Conservation (phyloP, 768 basidiomycete species). For the Auricularia heimuer region DNA sequence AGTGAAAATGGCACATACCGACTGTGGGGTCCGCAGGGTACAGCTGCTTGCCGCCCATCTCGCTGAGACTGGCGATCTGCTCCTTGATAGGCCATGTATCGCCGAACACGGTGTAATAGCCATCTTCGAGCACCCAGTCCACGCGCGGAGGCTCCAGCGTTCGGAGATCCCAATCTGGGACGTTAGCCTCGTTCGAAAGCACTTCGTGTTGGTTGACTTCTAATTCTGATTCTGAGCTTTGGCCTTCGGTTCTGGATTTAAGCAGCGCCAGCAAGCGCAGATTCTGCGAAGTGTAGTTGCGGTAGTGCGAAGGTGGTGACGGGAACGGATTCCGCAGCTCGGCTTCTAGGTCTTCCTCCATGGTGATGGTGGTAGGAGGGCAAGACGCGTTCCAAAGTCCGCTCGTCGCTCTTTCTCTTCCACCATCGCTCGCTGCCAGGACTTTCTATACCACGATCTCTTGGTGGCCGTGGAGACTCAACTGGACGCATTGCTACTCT, state of each 20-base stretch:
- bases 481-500: no score
- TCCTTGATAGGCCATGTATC: constrained; percentile 87
- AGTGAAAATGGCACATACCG: constrained; percentile 28
- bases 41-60: constrained; percentile 69
- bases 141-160: constrained; percentile 79
- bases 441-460: no score
- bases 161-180: constrained; percentile 67
- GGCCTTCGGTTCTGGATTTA: constrained; percentile 34
- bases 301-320: constrained; percentile 78
- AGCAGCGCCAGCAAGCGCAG: constrained; percentile 57
- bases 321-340: constrained; percentile 84
- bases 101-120: constrained; percentile 75
- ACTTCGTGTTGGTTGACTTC: constrained; percentile 45
- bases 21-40: constrained; percentile 64
- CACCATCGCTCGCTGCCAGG: no score
- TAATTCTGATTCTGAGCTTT: constrained; percentile 22
- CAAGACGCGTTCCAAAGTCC: no score
- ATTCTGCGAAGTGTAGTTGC: constrained; percentile 66
- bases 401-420: no score
- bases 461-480: no score
- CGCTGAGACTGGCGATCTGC: constrained; percentile 69
- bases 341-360: constrained; percentile 63
- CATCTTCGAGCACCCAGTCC: constrained; percentile 85
- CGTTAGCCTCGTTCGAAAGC: constrained; percentile 58
- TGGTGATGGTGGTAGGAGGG: constrained; percentile 12